Percentiles rank a stretch among this genome's conserved stretches.
phyloP scores from a whole-genome alignment of 2,329 filamentous ascomycete genomes.

The Xylaria arbuscula region DNA sequence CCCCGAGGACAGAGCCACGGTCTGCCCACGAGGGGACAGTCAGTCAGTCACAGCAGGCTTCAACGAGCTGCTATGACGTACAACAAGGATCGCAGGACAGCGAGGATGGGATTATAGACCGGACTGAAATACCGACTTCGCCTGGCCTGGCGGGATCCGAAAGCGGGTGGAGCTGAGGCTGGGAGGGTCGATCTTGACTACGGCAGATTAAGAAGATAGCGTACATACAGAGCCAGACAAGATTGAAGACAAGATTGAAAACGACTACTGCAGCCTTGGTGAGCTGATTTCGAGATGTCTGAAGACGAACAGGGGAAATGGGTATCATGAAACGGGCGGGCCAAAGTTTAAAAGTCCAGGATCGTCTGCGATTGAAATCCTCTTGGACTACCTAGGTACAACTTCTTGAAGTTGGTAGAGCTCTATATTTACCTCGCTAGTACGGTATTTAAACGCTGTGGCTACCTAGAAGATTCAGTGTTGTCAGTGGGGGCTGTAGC shows the following conservation, averaged over 20 bases:
- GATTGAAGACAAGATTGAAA: not conserved
- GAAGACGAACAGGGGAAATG: not conserved
- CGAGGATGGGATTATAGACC: conserved; percentile 10
- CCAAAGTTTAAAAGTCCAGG: conserved; percentile 5
- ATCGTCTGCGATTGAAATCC: conserved; percentile 12
- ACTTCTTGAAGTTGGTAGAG: not conserved
- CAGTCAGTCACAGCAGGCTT: conserved; percentile 1
- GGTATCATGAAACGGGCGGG: not conserved
- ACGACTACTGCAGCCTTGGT: not conserved
- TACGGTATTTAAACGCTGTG: not conserved
- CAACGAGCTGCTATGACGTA: conserved; percentile 26
- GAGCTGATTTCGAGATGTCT: not conserved
- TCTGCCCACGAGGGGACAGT: not conserved
- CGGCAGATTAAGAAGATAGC: not conserved
- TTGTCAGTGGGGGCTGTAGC: not conserved
- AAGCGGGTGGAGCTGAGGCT: conserved; percentile 13
- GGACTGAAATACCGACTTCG: conserved; percentile 3
- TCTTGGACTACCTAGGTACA: conserved; percentile 14
- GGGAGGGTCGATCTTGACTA: conserved; percentile 14
- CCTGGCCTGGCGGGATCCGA: conserved; percentile 9
- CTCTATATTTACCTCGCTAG: not conserved
- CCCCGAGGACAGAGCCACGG: conserved; percentile 14
- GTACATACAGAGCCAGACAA: conserved; percentile 22
- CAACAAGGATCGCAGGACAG: conserved; percentile 14
- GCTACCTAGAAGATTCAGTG: not conserved